A percentile compares a stretch with the other conserved stretches of the same genome.
phyloP scores from a whole-genome alignment of 352 stramenopile species.

The Globisporangium orthogonon region DNA sequence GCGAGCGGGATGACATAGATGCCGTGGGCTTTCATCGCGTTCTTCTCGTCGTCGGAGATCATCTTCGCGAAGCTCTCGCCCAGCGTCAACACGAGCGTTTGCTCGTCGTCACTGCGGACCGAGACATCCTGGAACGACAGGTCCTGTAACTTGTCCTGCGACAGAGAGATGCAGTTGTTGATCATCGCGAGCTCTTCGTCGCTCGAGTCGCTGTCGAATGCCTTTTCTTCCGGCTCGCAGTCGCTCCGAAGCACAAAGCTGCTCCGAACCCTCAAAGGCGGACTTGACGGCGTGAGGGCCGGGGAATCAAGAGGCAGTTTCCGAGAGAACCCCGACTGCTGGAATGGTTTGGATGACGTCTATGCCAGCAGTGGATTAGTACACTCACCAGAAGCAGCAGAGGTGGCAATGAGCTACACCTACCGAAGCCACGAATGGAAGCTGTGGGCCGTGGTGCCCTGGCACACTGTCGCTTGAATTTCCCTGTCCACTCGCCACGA shows the following conservation, averaged over 20 bases:
- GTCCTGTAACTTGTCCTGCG: slow-evolving; percentile 59
- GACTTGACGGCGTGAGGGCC: slow-evolving; percentile 1
- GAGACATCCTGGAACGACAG: slow-evolving; percentile 56
- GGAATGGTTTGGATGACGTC: neutral
- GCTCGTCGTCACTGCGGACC: slow-evolving; percentile 9
- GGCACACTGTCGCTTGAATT: neutral
- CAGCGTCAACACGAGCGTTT: slow-evolving; percentile 27
- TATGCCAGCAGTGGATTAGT: neutral
- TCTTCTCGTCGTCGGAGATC: slow-evolving; percentile 34
- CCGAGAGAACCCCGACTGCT: slow-evolving; percentile 3
- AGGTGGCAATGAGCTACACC: neutral
- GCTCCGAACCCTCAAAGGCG: neutral
- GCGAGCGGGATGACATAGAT: slow-evolving; percentile 37
- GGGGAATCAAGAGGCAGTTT: slow-evolving; percentile 9
- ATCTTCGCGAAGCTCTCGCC: slow-evolving; percentile 30
- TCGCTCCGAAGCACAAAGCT: slow-evolving; percentile 6
- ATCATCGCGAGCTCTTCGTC: slow-evolving; percentile 55
- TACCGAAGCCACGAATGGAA: slow-evolving; percentile 5
- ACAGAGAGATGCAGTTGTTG: slow-evolving; percentile 55
- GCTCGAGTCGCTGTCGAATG: slow-evolving; percentile 33
- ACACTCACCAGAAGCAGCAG: neutral
- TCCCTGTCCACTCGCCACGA: neutral
- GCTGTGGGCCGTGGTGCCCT: neutral
- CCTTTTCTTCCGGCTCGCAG: slow-evolving; percentile 6
- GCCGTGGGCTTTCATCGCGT: slow-evolving; percentile 38